Evolutionary conservation across 1,284 basidiomycete species (phyloP), one percentile per base, ranked within the genome.

Genomic region (Xerocomus amazonicus): DNA sequence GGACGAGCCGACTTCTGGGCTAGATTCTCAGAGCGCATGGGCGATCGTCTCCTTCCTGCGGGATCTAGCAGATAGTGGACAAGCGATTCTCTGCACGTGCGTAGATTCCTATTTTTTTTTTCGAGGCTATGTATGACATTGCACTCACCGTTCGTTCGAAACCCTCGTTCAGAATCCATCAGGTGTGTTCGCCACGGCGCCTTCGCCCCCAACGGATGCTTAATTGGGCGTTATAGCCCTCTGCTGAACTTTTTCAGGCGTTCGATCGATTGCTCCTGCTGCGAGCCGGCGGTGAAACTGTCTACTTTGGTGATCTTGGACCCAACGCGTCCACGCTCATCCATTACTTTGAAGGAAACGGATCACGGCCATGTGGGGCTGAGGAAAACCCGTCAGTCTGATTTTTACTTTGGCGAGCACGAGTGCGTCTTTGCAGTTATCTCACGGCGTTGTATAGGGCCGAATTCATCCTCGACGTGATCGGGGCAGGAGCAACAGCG

Each of bases 1-100:
- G 28, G 49, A 50, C 8, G 49, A 48, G 17, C 42, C 42, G 1
- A 91, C 87, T 0, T 90, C 88, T 10, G 92, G 93, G 39, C 73
- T 96, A 27, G 92, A 95, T 65, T 92, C 90, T 3, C 91, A 94
- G 64, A 87, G 84, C 43, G 91, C 93, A 0, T 94, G 88, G 87
- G 87, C 86, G 13, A 92, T 96, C 59, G 76, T 92, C 45, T 74
- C 78, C 2, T 87, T 95, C 63, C 74, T 95, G 44, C 78, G 86
- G 16, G 81, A 85, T 53, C 78, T 95, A n/a, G 87, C 92, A 9
- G 79, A 89, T 54, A 84, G 83, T 52, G 93, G 93, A 58, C 75
- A 77, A 55, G 82, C 83, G 7, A 86, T 87, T 52, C 70, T 89
- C 13, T 86, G 83, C 79, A 85, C 83, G 75, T 91, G 77, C 3